A percentile compares a stretch with the other conserved stretches of the same genome.
Evolutionary conservation across 441 rosid species (phyloP).

Genomic region (Macaranga tanarius): DNA sequence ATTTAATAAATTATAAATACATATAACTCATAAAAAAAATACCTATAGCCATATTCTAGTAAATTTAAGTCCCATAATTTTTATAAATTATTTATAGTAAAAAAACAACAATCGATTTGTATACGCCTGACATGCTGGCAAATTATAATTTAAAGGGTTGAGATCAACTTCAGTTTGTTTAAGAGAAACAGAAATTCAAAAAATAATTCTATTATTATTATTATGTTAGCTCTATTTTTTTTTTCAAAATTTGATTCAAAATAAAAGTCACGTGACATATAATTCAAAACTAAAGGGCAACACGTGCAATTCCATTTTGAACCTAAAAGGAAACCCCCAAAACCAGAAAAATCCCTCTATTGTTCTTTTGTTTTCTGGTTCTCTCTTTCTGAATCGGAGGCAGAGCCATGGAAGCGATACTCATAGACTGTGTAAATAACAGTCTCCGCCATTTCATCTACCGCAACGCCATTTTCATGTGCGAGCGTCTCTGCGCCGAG

Average conservation of each 20-base stretch:
- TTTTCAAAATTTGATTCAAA: background rate
- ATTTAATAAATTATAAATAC: too few relatives aligned
- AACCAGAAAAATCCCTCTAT: conserved; percentile 30
- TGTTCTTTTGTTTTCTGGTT: conserved; percentile 9
- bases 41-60: too few relatives aligned
- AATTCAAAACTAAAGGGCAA: conserved; percentile 30
- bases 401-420: conserved; percentile 81
- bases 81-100: too few relatives aligned
- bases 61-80: too few relatives aligned
- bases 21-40: too few relatives aligned
- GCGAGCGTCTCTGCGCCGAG: conserved; percentile 97
- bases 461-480: conserved; percentile 87
- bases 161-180: too few relatives aligned
- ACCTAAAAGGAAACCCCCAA: conserved; percentile 36
- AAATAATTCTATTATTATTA: too few relatives aligned
- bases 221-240: too few relatives aligned
- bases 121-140: too few relatives aligned
- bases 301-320: conserved; percentile 64
- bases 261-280: conserved; percentile 46
- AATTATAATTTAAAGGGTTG: too few relatives aligned
- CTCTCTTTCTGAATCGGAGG: conserved; percentile 26
- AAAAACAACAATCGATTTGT: too few relatives aligned
- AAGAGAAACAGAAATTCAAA: too few relatives aligned
- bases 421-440: conserved; percentile 69
- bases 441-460: conserved; percentile 81